Conservation (phyloP, 371 early-diverging fungal genomes). For the Umbelopsis sp. region DNA sequence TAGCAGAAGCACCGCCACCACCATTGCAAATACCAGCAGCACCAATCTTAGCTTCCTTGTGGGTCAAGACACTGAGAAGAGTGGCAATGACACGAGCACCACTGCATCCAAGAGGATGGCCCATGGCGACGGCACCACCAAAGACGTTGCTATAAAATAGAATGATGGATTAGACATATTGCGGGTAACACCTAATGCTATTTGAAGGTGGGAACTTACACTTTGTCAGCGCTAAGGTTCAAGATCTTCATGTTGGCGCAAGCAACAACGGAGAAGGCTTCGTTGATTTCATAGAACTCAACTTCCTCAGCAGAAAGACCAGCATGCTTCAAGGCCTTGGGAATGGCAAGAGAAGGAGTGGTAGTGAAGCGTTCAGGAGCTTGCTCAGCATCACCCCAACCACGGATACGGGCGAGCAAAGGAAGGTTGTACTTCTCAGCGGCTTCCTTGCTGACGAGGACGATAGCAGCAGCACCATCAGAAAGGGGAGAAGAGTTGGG, state of each 20-base stretch:
- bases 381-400: conserved; percentile 80
- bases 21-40: conserved; percentile 96
- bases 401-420: conserved; percentile 74
- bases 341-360: conserved; percentile 91
- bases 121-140: conserved; percentile 98
- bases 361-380: conserved; percentile 90
- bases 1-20: conserved; percentile 92
- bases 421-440: conserved; percentile 76
- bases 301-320: conserved; percentile 69
- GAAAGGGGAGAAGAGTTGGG: conserved; percentile 93
- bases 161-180: not conserved
- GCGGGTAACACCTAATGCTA: not conserved
- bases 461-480: conserved; percentile 95
- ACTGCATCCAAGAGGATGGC: conserved; percentile 97
- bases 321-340: conserved; percentile 88
- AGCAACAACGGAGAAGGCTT: conserved; percentile 97
- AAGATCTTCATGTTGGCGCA: conserved; percentile 88
- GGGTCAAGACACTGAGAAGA: conserved; percentile 74
- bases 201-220: conserved; percentile 38
- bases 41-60: conserved; percentile 77
- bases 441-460: conserved; percentile 80
- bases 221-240: conserved; percentile 69
- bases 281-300: conserved; percentile 94
- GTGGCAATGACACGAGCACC: conserved; percentile 94
- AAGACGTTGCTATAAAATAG: conserved; percentile 67